Conservation (phyloP, 768 basidiomycete genomes). For the Boletus speciosus region DNA sequence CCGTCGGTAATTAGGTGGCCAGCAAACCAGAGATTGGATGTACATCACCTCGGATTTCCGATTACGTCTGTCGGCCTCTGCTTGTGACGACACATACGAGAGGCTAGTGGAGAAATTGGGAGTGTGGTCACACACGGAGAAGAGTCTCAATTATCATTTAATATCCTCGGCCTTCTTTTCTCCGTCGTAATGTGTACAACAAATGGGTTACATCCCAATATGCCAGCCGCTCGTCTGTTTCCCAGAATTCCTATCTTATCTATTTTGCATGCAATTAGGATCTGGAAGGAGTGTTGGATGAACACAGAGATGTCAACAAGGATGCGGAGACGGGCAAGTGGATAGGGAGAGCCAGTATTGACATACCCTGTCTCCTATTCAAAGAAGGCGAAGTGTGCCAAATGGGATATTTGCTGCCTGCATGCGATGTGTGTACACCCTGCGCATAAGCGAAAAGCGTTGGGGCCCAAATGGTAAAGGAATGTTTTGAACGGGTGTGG, state of each 20-base stretch:
- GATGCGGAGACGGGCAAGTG: constrained; percentile 8
- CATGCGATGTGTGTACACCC: constrained; percentile 28
- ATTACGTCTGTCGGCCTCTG: no score
- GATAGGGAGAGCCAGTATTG: constrained; percentile 19
- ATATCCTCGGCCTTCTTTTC: no score
- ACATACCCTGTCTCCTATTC: constrained; percentile 7
- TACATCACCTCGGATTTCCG: no score
- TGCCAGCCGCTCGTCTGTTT: no score
- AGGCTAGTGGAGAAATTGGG: no score
- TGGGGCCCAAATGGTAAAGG: constrained; percentile 9
- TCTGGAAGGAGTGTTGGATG: not conserved
- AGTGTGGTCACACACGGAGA: no score
- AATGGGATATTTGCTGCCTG: constrained; percentile 20
- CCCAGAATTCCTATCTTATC: no score
- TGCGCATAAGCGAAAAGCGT: constrained; percentile 23
- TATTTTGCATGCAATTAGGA: no score
- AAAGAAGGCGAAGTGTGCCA: constrained; percentile 6
- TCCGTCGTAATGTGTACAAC: no score
- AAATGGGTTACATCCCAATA: no score
- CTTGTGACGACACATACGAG: no score
- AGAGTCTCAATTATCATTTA: no score
- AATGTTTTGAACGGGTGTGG: constrained; percentile 24
- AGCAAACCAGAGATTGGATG: not conserved
- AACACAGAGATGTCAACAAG: not conserved
- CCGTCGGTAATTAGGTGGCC: not conserved